Conservation (phyloP, 768 basidiomycete species). For the Pholiota molesta region DNA sequence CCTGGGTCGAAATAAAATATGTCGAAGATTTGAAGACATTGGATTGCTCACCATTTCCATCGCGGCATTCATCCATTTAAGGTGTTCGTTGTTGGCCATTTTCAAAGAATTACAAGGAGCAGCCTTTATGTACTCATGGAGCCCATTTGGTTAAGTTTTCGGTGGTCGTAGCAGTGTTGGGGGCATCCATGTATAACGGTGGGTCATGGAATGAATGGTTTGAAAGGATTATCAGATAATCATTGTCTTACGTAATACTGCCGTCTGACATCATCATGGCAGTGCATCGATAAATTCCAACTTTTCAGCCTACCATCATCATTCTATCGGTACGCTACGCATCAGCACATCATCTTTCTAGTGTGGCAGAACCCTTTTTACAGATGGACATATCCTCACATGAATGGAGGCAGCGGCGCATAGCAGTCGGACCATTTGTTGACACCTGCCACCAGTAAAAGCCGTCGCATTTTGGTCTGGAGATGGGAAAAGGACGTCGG, state of each 20-base stretch:
- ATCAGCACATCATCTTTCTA: no score
- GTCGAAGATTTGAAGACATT: not conserved
- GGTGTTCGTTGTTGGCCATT: slow-evolving; percentile 32
- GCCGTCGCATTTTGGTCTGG: not conserved
- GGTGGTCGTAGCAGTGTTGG: not conserved
- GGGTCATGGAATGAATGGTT: not conserved
- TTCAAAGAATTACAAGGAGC: not conserved
- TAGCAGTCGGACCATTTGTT: not conserved
- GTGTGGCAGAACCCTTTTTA: no score
- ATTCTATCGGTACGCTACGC: no score
- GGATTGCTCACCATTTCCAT: slow-evolving; percentile 69
- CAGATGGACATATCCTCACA: no score
- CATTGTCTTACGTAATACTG: not conserved
- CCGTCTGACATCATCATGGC: not conserved
- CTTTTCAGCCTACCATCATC: not conserved
- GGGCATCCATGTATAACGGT: no score
- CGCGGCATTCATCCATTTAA: slow-evolving; percentile 82
- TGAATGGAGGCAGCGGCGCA: no score
- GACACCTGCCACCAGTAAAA: not conserved
- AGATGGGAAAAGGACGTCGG: not conserved
- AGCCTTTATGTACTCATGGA: not conserved
- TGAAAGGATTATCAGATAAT: not conserved
- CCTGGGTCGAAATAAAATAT: slow-evolving; percentile 36
- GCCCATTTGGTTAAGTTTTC: not conserved
- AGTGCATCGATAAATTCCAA: not conserved